Evolutionary conservation across 345 rosid species (phyloP).

Genomic region (Acer negundo): DNA sequence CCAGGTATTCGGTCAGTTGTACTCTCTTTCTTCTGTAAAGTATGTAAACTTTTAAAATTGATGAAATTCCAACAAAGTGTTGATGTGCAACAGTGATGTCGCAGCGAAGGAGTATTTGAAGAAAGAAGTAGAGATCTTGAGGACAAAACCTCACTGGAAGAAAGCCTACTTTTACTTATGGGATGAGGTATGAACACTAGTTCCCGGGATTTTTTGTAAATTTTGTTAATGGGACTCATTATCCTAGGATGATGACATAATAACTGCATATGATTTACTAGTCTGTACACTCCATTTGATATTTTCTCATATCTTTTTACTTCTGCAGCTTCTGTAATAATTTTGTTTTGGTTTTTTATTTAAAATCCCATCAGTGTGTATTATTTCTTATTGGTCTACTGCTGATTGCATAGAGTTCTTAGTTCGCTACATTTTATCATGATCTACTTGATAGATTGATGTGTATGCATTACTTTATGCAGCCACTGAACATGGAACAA

Average conservation of each 20-base stretch:
- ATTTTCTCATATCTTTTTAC: constrained; percentile 1
- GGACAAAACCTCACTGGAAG: constrained; percentile 90
- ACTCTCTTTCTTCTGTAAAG: constrained; percentile 35
- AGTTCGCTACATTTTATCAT: not conserved
- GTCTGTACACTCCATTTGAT: not conserved
- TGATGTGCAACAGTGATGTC: constrained; percentile 59
- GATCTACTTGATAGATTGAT: constrained; percentile 7
- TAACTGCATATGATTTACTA: constrained; percentile 9
- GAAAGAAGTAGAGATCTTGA: constrained; percentile 86
- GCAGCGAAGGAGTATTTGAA: constrained; percentile 70
- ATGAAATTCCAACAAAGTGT: constrained; percentile 30
- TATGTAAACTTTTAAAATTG: constrained; percentile 33
- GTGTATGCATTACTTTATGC: constrained; percentile 31
- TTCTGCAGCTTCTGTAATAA: not conserved
- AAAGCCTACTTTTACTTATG: constrained; percentile 95
- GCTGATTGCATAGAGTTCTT: constrained; percentile 9
- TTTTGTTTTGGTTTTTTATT: not conserved
- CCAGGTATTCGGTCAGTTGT: constrained; percentile 53
- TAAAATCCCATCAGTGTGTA: not conserved
- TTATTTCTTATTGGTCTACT: not conserved
- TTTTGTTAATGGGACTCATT: constrained; percentile 7
- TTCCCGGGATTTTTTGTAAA: constrained; percentile 1
- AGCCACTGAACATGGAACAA: constrained; percentile 95
- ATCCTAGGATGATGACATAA: constrained; percentile 1
- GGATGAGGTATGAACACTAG: constrained; percentile 74